Conservation (phyloP, 352 stramenopile species). For the Pythium guiyangense region DNA sequence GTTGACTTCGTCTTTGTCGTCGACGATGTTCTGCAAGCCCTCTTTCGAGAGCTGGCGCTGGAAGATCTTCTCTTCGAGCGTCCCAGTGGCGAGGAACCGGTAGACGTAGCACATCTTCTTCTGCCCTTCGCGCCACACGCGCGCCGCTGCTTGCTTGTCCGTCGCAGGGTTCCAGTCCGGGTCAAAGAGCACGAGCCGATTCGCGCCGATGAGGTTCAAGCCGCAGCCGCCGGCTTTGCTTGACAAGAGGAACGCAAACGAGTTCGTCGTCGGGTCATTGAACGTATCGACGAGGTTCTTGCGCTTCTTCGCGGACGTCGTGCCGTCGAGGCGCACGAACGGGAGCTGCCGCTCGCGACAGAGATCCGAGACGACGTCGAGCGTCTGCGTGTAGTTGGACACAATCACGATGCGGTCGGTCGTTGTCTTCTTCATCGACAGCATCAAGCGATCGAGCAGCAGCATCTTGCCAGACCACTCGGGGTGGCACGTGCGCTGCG, state of each 20-base stretch:
- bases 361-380: constrained; percentile 80
- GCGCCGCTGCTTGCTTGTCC: constrained; percentile 93
- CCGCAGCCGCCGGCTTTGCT: constrained; percentile 95
- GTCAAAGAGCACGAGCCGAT: constrained; percentile 97
- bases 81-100: constrained; percentile 94
- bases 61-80: constrained; percentile 99
- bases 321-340: constrained; percentile 90
- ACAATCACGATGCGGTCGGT: constrained; percentile 98
- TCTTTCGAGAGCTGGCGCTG: constrained; percentile 97
- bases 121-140: constrained; percentile 98
- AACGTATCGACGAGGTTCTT: constrained; percentile 97
- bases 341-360: constrained; percentile 77
- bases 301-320: constrained; percentile 94
- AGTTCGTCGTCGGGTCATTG: constrained; percentile 93
- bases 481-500: constrained; percentile 70
- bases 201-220: constrained; percentile 97
- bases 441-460: constrained; percentile 95
- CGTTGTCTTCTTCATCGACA: constrained; percentile 92
- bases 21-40: constrained; percentile 97
- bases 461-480: constrained; percentile 92
- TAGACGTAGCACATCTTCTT: constrained; percentile 99
- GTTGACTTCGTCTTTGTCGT: constrained; percentile 99
- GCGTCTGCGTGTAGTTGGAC: constrained; percentile 96
- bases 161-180: constrained; percentile 96
- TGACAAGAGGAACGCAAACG: constrained; percentile 97